A percentile compares a stretch with the other conserved stretches of the same genome.
These are phyloP conservation scores for Collybiopsis confluens DNA, from an alignment of 768 basidiomycete species.

Conservation along the genomic window DNA sequence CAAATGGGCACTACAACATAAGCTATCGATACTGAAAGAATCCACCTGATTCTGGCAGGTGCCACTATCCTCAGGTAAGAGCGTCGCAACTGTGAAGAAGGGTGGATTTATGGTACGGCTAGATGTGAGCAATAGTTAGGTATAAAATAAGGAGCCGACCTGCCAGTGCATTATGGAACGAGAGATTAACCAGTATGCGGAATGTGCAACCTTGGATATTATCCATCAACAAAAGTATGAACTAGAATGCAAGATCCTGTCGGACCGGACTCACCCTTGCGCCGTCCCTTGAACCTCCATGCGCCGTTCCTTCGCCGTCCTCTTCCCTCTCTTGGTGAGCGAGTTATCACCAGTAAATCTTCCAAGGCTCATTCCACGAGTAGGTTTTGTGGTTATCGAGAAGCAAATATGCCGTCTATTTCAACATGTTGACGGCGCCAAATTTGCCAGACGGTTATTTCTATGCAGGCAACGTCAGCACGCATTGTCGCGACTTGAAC, in stretches of 20 bases:
- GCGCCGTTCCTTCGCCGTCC: background rate
- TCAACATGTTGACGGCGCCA: slow-evolving; percentile 38
- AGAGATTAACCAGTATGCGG: no score
- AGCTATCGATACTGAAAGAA: slow-evolving; percentile 32
- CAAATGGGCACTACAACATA: slow-evolving; percentile 35
- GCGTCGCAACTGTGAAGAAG: no score
- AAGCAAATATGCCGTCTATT: slow-evolving; percentile 34
- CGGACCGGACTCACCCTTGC: background rate
- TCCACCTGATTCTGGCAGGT: slow-evolving; percentile 24
- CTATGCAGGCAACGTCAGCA: slow-evolving; percentile 41
- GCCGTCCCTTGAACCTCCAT: background rate
- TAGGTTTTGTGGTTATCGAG: slow-evolving; percentile 27
- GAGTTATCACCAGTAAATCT: no score
- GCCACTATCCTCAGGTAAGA: no score
- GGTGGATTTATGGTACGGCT: no score
- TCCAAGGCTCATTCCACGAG: slow-evolving; percentile 23
- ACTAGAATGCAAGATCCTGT: no score
- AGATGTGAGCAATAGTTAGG: no score
- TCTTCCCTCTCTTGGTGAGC: background rate
- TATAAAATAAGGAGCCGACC: no score
- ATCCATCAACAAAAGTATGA: background rate
- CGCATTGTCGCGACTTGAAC: slow-evolving; percentile 40
- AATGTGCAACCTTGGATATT: no score
- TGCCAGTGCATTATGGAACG: no score
- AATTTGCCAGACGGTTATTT: slow-evolving; percentile 48